A percentile compares a stretch with the other conserved stretches of the same genome.
These are phyloP conservation scores for Evernia prunastri DNA, from an alignment of 495 filamentous ascomycete genomes.

Conservation along the genomic window DNA sequence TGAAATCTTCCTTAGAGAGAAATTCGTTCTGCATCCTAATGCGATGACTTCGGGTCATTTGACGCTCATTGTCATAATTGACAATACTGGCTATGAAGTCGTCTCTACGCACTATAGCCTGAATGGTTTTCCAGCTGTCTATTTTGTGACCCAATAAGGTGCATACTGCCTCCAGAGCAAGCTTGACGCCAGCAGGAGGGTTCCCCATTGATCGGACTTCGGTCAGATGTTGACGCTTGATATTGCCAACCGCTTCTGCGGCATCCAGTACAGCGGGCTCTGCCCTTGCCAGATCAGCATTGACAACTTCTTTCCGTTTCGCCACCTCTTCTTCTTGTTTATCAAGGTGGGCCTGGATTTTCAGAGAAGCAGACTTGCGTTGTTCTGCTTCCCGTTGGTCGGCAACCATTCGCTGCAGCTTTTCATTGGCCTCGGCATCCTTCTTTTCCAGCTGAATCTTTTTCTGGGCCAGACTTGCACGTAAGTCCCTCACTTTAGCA, in stretches of 20 bases:
- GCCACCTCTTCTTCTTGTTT: slow-evolving; percentile 88
- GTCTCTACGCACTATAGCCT: slow-evolving; percentile 78
- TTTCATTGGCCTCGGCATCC: slow-evolving; percentile 92
- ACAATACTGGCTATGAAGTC: slow-evolving; percentile 98
- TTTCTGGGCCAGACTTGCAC: slow-evolving; percentile 85
- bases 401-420: slow-evolving; percentile 91
- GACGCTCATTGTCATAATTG: slow-evolving; percentile 89
- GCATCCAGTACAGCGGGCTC: slow-evolving; percentile 92
- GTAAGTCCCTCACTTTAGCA: slow-evolving; percentile 90
- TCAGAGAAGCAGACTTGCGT: slow-evolving; percentile 74
- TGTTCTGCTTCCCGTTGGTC: slow-evolving; percentile 95
- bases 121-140: slow-evolving; percentile 82
- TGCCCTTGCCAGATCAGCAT: slow-evolving; percentile 79
- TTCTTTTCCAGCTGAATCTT: slow-evolving; percentile 88
- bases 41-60: slow-evolving; percentile 81
- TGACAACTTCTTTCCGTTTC: slow-evolving; percentile 72
- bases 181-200: slow-evolving; percentile 80
- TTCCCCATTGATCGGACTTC: slow-evolving; percentile 96
- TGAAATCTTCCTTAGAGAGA: slow-evolving; percentile 87
- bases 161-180: slow-evolving; percentile 92
- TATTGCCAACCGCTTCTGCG: slow-evolving; percentile 91
- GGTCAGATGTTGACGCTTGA: slow-evolving; percentile 92
- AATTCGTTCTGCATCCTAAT: slow-evolving; percentile 89
- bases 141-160: slow-evolving; percentile 87
- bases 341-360: slow-evolving; percentile 81